These are phyloP conservation scores for Cystobasidium tubakii DNA, from an alignment of 768 basidiomycete genomes.

Conservation along the genomic window DNA sequence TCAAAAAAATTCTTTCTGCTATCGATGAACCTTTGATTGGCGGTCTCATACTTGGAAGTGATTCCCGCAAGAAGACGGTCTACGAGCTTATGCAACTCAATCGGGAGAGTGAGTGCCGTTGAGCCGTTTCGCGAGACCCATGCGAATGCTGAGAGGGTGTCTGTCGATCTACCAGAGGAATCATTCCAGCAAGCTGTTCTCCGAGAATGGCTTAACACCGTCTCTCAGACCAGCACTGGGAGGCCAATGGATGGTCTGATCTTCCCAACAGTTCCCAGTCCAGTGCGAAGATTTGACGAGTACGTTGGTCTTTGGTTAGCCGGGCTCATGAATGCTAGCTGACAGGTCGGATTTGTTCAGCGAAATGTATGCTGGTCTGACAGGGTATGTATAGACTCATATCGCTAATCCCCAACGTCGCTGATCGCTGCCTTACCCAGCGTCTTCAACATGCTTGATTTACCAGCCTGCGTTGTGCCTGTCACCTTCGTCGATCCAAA, in stretches of 20 bases:
- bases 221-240: conserved; percentile 6
- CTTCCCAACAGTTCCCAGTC: not conserved
- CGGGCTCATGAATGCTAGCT: not conserved
- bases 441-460: conserved; percentile 30
- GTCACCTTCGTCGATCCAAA: conserved; percentile 16
- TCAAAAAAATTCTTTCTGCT: not conserved
- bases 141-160: not conserved
- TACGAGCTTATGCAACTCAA: conserved; percentile 35
- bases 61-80: conserved; percentile 10
- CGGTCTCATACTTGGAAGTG: not conserved
- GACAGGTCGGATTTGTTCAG: not conserved
- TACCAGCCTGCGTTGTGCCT: conserved; percentile 12
- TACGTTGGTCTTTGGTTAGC: not conserved
- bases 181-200: conserved; percentile 30
- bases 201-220: conserved; percentile 9
- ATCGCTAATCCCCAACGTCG: no score
- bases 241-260: conserved; percentile 36
- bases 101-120: conserved; percentile 8
- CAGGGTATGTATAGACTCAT: no score
- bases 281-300: not conserved
- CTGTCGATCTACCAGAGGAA: conserved; percentile 27
- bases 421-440: no score
- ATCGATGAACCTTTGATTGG: conserved; percentile 17
- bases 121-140: not conserved
- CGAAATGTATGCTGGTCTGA: not conserved